A percentile compares a stretch with the other conserved stretches of the same genome.
phyloP scores from a whole-genome alignment of 208 protist genomes.

The Leishmania tropica region DNA sequence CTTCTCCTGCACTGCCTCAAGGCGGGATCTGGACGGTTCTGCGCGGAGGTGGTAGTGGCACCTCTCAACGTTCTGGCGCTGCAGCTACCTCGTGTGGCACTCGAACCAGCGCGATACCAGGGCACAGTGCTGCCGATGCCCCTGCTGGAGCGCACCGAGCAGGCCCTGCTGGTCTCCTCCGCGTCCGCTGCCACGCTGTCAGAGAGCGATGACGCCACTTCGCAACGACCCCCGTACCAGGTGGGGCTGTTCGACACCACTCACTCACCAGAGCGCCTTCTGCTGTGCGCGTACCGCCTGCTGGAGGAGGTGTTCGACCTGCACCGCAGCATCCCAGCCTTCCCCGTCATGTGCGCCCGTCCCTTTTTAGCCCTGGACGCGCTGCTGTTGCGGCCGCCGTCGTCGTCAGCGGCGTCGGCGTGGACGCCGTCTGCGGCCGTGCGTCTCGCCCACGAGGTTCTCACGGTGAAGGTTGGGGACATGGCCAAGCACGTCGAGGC shows the following conservation, averaged over 20 bases:
- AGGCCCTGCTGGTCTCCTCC: slow-evolving; percentile 29
- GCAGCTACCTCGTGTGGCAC: slow-evolving; percentile 54
- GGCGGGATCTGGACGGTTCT: slow-evolving; percentile 50
- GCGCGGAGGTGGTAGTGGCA: slow-evolving; percentile 64
- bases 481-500: slow-evolving; percentile 25
- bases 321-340: slow-evolving; percentile 48
- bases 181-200: neutral
- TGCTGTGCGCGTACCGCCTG: slow-evolving; percentile 70
- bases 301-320: slow-evolving; percentile 51
- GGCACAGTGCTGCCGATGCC: slow-evolving; percentile 63
- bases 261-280: slow-evolving; percentile 34
- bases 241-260: slow-evolving; percentile 40
- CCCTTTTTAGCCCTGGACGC: slow-evolving; percentile 52
- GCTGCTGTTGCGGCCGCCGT: slow-evolving; percentile 27
- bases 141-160: slow-evolving; percentile 52
- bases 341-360: slow-evolving; percentile 50
- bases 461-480: slow-evolving; percentile 35
- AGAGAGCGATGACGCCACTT: neutral
- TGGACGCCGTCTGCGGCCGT: slow-evolving; percentile 46
- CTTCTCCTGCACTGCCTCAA: slow-evolving; percentile 46
- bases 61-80: slow-evolving; percentile 75
- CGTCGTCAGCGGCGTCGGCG: neutral
- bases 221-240: slow-evolving; percentile 19
- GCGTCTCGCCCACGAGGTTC: slow-evolving; percentile 49
- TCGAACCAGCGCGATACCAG: slow-evolving; percentile 67